phyloP scores from a whole-genome alignment of 2,329 filamentous ascomycete species.

The Trichoderma hamatum region DNA sequence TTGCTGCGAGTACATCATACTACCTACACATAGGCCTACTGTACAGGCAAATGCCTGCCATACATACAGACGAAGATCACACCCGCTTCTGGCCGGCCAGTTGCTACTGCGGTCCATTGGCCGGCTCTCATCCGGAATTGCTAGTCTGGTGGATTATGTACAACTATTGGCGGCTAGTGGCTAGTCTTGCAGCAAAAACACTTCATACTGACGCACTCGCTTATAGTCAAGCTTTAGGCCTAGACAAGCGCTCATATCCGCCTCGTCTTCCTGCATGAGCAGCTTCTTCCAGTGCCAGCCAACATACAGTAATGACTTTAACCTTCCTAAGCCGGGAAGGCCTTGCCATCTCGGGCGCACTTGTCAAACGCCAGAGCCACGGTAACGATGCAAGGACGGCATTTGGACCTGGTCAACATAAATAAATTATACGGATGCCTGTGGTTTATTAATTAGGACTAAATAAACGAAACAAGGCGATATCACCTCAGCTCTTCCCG shows the following conservation, averaged over 20 bases:
- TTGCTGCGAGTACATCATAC: neutral
- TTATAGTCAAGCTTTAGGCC: neutral
- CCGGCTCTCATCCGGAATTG: neutral
- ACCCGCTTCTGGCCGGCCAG: neutral
- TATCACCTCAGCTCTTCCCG: neutral
- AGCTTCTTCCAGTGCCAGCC: neutral
- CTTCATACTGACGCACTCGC: slow-evolving; percentile 20
- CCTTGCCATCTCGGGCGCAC: slow-evolving; percentile 1
- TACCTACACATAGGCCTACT: neutral
- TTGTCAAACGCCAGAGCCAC: too few relatives aligned
- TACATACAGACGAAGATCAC: neutral
- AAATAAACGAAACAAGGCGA: neutral
- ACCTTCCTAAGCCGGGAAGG: slow-evolving; percentile 7
- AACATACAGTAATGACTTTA: slow-evolving; percentile 10
- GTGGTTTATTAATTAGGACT: neutral
- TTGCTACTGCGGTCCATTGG: neutral
- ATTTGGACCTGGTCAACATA: neutral
- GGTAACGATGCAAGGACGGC: neutral
- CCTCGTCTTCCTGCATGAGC: slow-evolving; percentile 5
- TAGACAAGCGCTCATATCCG: neutral
- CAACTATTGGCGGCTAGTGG: slow-evolving; percentile 3
- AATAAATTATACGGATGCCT: neutral
- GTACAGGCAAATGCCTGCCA: neutral
- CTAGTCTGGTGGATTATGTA: neutral
- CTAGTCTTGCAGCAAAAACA: neutral